These are phyloP conservation scores for Rhizophora mangle DNA, from an alignment of 345 rosid genomes.

Conservation along the genomic window DNA sequence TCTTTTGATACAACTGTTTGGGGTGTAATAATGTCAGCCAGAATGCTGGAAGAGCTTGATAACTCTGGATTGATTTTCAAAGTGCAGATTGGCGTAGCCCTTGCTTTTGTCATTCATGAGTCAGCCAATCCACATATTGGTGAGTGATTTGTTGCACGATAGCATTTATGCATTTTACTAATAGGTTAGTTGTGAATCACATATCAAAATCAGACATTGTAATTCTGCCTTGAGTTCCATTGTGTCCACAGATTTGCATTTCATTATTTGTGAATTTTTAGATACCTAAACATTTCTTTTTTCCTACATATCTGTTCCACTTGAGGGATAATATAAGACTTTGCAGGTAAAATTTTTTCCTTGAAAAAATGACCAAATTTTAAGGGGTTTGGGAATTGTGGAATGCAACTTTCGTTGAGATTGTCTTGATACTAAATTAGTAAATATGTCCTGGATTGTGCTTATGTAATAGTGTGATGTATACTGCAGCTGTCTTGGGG, in stretches of 20 bases:
- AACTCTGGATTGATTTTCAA: slow-evolving; percentile 21
- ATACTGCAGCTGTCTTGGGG: slow-evolving; percentile 80
- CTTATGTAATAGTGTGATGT: slow-evolving; percentile 10
- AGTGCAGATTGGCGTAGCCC: slow-evolving; percentile 85
- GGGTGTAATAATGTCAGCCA: background rate
- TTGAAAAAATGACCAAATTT: too few relatives aligned
- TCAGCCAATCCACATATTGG: slow-evolving; percentile 99
- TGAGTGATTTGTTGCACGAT: slow-evolving; percentile 29
- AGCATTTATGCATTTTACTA: background rate
- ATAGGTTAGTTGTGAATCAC: background rate
- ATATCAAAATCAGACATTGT: background rate
- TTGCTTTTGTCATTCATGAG: slow-evolving; percentile 96
- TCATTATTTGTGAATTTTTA: too few relatives aligned
- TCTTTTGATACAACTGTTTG: background rate
- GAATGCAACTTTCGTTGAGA: background rate
- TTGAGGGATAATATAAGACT: too few relatives aligned
- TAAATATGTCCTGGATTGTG: background rate
- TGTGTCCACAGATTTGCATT: too few relatives aligned
- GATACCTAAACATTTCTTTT: too few relatives aligned
- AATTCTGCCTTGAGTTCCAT: background rate
- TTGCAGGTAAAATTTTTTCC: too few relatives aligned
- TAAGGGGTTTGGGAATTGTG: too few relatives aligned
- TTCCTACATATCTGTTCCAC: too few relatives aligned
- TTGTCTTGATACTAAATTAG: background rate
- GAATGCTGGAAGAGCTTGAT: background rate